These are phyloP conservation scores for Trichoderma sp. DNA, from an alignment of 2,329 filamentous ascomycete genomes.

Conservation along the genomic window DNA sequence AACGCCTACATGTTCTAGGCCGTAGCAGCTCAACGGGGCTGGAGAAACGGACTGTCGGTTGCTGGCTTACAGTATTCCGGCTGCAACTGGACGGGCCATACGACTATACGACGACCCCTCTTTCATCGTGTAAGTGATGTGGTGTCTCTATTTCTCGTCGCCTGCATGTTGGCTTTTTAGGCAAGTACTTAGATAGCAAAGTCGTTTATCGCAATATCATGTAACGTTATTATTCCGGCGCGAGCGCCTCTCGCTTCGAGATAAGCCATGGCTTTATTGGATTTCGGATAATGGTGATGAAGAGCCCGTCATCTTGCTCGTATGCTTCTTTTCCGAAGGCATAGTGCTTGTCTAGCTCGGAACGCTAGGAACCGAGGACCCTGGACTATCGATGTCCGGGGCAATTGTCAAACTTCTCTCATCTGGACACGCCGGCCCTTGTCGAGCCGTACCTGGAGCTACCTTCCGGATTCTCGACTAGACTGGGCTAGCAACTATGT, in stretches of 20 bases:
- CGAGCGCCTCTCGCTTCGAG: neutral
- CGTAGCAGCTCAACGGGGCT: neutral
- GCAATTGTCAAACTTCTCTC: conserved; percentile 1
- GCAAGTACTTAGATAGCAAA: neutral
- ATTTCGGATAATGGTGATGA: neutral
- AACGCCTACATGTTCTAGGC: neutral
- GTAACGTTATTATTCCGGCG: conserved; percentile 20
- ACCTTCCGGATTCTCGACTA: conserved; percentile 26
- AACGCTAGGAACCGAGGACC: conserved; percentile 3
- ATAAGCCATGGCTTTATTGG: neutral
- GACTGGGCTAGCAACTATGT: neutral
- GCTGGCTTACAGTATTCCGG: neutral
- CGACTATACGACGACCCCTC: neutral
- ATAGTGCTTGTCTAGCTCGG: conserved; percentile 1
- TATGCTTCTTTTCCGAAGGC: conserved; percentile 17
- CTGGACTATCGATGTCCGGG: conserved; percentile 8
- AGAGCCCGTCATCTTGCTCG: neutral
- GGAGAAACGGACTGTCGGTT: neutral
- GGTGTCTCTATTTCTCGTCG: neutral
- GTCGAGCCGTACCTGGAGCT: conserved; percentile 13
- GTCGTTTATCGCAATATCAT: neutral
- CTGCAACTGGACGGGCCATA: neutral
- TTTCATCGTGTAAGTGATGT: neutral
- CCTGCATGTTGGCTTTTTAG: neutral
- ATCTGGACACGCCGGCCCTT: conserved; percentile 1